Evolutionary conservation across 805 yeast species (phyloP).

Genomic region (Candida tallmaniae): DNA sequence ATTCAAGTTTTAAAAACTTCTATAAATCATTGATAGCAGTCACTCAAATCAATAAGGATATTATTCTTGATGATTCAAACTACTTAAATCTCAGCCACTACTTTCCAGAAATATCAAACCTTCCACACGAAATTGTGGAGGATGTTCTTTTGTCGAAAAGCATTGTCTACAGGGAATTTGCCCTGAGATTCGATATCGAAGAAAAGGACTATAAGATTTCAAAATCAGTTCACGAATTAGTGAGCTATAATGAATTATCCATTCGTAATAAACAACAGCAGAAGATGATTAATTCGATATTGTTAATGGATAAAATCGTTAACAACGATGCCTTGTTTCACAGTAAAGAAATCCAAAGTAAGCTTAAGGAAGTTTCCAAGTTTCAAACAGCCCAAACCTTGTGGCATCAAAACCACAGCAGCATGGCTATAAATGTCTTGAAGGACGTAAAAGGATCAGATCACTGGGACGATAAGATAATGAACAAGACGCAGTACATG

Average conservation of each 20-base stretch:
- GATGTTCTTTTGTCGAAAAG: slow-evolving; percentile 41
- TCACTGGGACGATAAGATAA: slow-evolving; percentile 2
- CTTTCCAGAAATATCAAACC: no score
- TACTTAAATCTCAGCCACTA: background rate
- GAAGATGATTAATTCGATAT: slow-evolving; percentile 47
- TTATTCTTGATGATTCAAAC: background rate
- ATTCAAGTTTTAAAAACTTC: slow-evolving; percentile 1
- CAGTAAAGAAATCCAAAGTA: background rate
- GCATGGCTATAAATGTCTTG: slow-evolving; percentile 54
- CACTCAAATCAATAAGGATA: background rate
- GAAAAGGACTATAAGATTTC: slow-evolving; percentile 17
- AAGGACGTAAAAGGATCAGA: slow-evolving; percentile 16
- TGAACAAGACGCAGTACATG: slow-evolving; percentile 9
- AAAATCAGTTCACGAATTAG: slow-evolving; percentile 30
- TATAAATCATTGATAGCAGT: background rate
- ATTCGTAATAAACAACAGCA: slow-evolving; percentile 38
- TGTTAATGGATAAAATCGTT: slow-evolving; percentile 38
- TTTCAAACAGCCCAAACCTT: slow-evolving; percentile 55
- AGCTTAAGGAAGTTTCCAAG: slow-evolving; percentile 17
- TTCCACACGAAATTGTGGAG: slow-evolving; percentile 22
- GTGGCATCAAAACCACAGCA: slow-evolving; percentile 60
- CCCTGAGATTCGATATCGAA: slow-evolving; percentile 2
- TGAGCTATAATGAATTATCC: slow-evolving; percentile 39
- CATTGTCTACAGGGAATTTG: slow-evolving; percentile 29
- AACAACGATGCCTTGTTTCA: slow-evolving; percentile 7